These are phyloP conservation scores for Lipomyces mesembrius DNA, from an alignment of 805 yeast species.

Conservation along the genomic window DNA sequence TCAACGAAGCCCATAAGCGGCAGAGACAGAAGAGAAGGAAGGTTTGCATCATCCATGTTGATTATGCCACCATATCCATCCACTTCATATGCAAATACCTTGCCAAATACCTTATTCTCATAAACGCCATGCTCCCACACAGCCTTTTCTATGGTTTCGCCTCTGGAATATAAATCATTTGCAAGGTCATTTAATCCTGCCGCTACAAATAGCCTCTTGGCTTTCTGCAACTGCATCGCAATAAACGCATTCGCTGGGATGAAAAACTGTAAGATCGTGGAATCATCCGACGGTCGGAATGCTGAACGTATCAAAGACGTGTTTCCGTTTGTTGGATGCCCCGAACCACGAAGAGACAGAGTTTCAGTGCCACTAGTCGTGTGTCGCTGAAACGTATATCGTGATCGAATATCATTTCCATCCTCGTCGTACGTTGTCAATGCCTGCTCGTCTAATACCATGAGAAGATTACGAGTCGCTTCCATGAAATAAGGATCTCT, in stretches of 20 bases:
- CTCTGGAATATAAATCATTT: conserved; percentile 46
- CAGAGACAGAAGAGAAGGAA: conserved; percentile 74
- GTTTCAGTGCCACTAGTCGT: conserved; percentile 82
- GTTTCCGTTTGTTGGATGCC: conserved; percentile 76
- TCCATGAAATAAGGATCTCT: conserved; percentile 34
- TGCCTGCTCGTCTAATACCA: conserved; percentile 63
- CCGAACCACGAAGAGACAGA: conserved; percentile 73
- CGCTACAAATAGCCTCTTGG: conserved; percentile 35
- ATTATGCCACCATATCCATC: conserved; percentile 80
- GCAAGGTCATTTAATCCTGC: conserved; percentile 38
- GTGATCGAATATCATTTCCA: conserved; percentile 47
- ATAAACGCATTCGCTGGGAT: conserved; percentile 85
- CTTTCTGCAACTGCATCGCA: conserved; percentile 56
- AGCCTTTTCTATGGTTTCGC: conserved; percentile 56
- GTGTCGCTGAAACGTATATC: conserved; percentile 71
- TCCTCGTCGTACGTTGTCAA: conserved; percentile 53
- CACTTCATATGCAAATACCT: conserved; percentile 84
- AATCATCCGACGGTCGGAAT: conserved; percentile 88
- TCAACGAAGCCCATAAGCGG: conserved; percentile 75
- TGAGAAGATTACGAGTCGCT: conserved; percentile 48
- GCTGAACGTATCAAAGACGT: conserved; percentile 81
- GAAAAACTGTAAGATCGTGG: conserved; percentile 76
- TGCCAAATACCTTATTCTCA: conserved; percentile 71
- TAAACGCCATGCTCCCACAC: conserved; percentile 66
- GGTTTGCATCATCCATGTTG: conserved; percentile 85